These are phyloP conservation scores for Picea sitchensis DNA, from an alignment of 75 land plant genomes.

Conservation along the genomic window DNA sequence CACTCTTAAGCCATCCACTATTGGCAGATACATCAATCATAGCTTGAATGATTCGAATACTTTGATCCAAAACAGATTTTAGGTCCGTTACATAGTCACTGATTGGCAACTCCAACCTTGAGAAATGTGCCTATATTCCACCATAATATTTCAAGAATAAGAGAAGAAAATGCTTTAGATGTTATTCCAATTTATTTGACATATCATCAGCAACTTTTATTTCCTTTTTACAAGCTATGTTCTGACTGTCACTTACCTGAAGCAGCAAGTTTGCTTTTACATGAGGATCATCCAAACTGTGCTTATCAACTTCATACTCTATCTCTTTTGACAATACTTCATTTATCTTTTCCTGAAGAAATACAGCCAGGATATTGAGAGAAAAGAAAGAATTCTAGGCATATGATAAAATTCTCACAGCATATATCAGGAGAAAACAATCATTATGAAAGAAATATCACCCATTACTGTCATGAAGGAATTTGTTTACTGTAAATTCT, in stretches of 20 bases:
- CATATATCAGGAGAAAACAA: neutral
- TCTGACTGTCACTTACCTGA: conserved; percentile 49
- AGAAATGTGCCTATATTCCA: conserved; percentile 84
- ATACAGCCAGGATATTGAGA: neutral
- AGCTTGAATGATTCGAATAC: conserved; percentile 96
- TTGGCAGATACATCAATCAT: conserved; percentile 99
- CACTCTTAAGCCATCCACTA: conserved; percentile 94
- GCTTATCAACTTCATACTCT: conserved; percentile 60
- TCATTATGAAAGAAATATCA: neutral
- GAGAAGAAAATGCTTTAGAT: neutral
- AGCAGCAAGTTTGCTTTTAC: conserved; percentile 90
- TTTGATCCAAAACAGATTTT: conserved; percentile 97
- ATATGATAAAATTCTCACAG: neutral
- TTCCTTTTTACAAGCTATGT: neutral
- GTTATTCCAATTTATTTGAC: neutral
- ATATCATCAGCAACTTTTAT: neutral
- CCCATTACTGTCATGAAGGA: neutral
- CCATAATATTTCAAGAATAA: neutral
- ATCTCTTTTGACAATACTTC: conserved; percentile 60
- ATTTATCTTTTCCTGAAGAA: conserved; percentile 79
- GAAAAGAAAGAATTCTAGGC: neutral
- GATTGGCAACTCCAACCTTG: conserved; percentile 80
- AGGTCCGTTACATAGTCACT: conserved; percentile 94
- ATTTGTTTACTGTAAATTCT: neutral
- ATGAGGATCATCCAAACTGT: conserved; percentile 91